These are phyloP conservation scores for Alternaria angustiovoidea DNA, from an alignment of 2,329 filamentous ascomycete species.

Conservation along the genomic window DNA sequence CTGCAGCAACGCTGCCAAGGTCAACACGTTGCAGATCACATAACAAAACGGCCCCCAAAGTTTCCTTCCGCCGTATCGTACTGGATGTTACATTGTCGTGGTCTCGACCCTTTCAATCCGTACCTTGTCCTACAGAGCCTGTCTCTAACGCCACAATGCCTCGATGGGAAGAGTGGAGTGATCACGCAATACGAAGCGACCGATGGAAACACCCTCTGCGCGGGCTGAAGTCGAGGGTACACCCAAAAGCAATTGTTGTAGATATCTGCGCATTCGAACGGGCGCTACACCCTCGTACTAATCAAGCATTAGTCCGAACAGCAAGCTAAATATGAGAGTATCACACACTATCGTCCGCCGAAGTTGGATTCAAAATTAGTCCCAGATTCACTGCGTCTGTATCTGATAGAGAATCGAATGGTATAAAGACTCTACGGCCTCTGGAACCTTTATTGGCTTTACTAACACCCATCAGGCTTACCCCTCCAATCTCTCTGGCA, in stretches of 20 bases:
- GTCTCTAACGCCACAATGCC: not conserved
- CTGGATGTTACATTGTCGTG: not conserved
- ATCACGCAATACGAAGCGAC: not conserved
- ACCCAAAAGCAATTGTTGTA: not conserved
- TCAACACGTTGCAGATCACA: not conserved
- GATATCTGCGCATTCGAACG: not conserved
- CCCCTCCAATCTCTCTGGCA: slow-evolving; percentile 14
- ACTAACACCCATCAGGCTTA: slow-evolving; percentile 25
- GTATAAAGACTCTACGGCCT: slow-evolving; percentile 7
- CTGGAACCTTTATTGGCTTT: not conserved
- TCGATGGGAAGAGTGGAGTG: not conserved
- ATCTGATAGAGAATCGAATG: slow-evolving; percentile 18
- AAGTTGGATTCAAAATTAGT: not conserved
- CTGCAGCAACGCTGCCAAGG: not conserved
- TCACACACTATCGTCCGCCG: not conserved
- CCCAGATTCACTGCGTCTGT: not conserved
- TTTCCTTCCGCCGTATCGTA: not conserved
- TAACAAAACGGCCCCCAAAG: no score
- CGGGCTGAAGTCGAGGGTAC: not conserved
- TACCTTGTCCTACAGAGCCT: not conserved
- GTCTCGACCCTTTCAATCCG: not conserved
- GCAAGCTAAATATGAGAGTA: not conserved
- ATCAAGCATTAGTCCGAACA: not conserved
- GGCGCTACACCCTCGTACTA: not conserved
- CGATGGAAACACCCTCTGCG: not conserved